These are phyloP conservation scores for Cutaneotrichosporon dermatis DNA, from an alignment of 1,284 basidiomycete species.

Conservation along the genomic window DNA sequence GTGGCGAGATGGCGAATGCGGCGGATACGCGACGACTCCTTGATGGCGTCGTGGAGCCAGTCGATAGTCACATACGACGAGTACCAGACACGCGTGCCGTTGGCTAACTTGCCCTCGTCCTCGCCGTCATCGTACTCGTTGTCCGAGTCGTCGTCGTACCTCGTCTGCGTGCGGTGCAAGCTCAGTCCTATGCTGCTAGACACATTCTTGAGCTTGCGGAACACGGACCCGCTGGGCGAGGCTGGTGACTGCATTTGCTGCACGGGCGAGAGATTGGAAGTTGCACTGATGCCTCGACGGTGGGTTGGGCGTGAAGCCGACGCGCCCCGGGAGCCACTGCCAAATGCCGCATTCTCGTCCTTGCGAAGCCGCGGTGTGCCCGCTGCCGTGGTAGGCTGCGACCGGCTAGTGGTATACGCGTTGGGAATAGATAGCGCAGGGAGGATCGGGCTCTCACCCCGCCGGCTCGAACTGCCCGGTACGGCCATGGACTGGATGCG, in stretches of 20 bases:
- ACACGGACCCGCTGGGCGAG: constrained; percentile 28
- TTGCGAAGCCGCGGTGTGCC: constrained; percentile 7
- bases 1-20: constrained; percentile 59
- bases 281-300: constrained; percentile 6
- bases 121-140: constrained; percentile 37
- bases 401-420: not conserved
- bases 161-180: constrained; percentile 24
- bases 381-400: constrained; percentile 1
- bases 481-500: constrained; percentile 8
- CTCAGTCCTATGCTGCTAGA: constrained; percentile 36
- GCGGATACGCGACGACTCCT: constrained; percentile 74
- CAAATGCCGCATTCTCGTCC: not conserved
- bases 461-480: not conserved
- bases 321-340: not conserved
- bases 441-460: not conserved
- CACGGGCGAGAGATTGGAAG: constrained; percentile 9
- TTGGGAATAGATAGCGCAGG: not conserved
- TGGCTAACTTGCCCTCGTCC: constrained; percentile 59
- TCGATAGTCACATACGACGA: constrained; percentile 59
- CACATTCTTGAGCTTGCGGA: constrained; percentile 29
- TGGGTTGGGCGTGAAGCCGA: constrained; percentile 4
- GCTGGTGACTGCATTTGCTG: constrained; percentile 6
- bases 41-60: constrained; percentile 90
- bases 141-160: constrained; percentile 26
- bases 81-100: constrained; percentile 89